A percentile compares a stretch with the other conserved stretches of the same genome.
Conservation (phyloP, 148 eudicot genomes). For the Silene latifolia region DNA sequence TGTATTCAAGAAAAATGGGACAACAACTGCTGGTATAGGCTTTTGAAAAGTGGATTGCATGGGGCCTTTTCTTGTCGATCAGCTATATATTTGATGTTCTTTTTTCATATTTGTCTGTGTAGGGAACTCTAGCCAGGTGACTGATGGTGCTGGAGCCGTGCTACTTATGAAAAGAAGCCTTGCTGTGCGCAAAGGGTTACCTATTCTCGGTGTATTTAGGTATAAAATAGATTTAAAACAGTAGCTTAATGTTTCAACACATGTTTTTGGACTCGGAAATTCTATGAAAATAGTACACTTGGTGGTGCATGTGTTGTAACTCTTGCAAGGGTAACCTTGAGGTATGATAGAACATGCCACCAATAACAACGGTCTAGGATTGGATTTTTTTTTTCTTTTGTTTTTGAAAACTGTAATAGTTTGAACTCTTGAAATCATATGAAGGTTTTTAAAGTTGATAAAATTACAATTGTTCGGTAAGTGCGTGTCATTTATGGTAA, state of each 20-base stretch:
- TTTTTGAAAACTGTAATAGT: background rate
- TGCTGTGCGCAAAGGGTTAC: conserved; percentile 75
- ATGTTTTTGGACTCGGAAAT: no score
- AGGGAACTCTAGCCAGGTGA: conserved; percentile 99
- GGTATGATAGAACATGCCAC: no score
- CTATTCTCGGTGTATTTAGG: conserved; percentile 96
- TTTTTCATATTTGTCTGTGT: conserved; percentile 13
- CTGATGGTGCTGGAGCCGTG: conserved; percentile 99
- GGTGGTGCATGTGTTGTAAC: no score
- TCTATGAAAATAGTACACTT: no score
- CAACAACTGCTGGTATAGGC: conserved; percentile 86
- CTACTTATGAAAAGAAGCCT: conserved; percentile 94
- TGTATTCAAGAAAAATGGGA: conserved; percentile 87
- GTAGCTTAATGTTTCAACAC: no score
- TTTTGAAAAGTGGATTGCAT: background rate
- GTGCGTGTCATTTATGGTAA: no score
- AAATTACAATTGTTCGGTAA: no score
- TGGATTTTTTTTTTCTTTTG: no score
- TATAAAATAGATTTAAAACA: conserved; percentile 16
- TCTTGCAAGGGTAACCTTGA: no score
- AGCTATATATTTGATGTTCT: background rate
- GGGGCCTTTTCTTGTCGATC: background rate
- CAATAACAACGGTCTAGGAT: no score
- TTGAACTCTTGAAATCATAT: background rate
- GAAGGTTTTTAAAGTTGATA: background rate